These are phyloP conservation scores for Xylaria digitata DNA, from an alignment of 2,329 filamentous ascomycete species.

Conservation along the genomic window DNA sequence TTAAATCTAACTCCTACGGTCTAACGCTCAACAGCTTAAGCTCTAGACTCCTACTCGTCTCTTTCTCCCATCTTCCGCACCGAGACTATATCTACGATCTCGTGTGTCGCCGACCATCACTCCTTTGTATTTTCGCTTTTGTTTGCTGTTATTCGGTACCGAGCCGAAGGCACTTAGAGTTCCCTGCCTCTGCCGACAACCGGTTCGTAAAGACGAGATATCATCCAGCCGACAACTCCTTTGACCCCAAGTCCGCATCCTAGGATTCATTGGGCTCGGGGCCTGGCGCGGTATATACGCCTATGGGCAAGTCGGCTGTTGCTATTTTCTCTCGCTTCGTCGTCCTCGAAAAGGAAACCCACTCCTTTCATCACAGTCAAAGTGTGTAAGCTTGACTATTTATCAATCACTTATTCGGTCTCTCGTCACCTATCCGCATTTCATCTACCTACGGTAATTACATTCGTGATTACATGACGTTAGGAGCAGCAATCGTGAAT, in stretches of 20 bases:
- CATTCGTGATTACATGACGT: not conserved
- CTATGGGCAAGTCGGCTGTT: not conserved
- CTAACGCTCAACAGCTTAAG: not conserved
- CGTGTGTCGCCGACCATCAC: not conserved
- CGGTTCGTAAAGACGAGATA: not conserved
- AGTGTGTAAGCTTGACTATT: slow-evolving; percentile 38
- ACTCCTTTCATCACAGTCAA: slow-evolving; percentile 23
- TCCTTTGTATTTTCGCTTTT: slow-evolving; percentile 29
- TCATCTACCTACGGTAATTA: not conserved
- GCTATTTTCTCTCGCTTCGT: not conserved
- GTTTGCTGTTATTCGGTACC: slow-evolving; percentile 2
- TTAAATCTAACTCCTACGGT: not conserved
- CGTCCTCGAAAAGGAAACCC: slow-evolving; percentile 20
- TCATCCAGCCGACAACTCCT: not conserved
- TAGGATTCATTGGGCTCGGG: slow-evolving; percentile 2
- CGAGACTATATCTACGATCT: not conserved
- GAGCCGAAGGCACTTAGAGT: not conserved
- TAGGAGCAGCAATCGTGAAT: not conserved
- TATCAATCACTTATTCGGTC: slow-evolving; percentile 39
- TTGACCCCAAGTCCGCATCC: not conserved
- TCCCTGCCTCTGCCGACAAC: not conserved
- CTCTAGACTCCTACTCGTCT: not conserved
- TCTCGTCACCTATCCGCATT: slow-evolving; percentile 3
- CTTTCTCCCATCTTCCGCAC: slow-evolving; percentile 4
- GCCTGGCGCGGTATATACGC: not conserved